Evolutionary conservation across 768 basidiomycete species (phyloP).

Genomic region (Boletus fagicola): DNA sequence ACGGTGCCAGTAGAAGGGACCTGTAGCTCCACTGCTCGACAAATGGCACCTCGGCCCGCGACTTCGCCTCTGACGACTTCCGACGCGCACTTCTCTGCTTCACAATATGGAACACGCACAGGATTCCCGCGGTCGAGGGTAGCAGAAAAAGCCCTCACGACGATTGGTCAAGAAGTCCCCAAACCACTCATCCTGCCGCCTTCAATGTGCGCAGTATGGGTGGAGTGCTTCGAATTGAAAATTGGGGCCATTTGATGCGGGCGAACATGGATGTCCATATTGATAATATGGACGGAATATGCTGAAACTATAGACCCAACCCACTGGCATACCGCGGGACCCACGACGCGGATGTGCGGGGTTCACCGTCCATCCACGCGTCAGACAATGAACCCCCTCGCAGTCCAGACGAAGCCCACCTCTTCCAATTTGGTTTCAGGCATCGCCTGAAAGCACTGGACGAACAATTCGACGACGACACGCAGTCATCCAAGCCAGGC

Average conservation of each 20-base stretch:
- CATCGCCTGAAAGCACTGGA: constrained; percentile 43
- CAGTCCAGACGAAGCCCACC: constrained; percentile 16
- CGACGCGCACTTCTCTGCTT: constrained; percentile 21
- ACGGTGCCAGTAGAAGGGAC: constrained; percentile 5
- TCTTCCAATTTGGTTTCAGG: constrained; percentile 45
- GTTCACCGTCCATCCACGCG: constrained; percentile 18
- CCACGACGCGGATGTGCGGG: neutral
- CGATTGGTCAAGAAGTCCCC: constrained; percentile 24
- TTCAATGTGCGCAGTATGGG: constrained; percentile 15
- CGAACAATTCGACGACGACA: constrained; percentile 25
- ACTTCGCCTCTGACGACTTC: constrained; percentile 14
- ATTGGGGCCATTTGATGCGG: constrained; percentile 25
- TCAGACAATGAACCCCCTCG: constrained; percentile 22
- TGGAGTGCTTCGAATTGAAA: constrained; percentile 33
- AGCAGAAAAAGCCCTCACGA: constrained; percentile 1
- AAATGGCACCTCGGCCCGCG: constrained; percentile 14
- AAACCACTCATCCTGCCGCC: constrained; percentile 4
- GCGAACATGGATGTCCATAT: constrained; percentile 13
- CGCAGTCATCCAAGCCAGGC: constrained; percentile 1
- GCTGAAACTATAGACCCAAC: constrained; percentile 9
- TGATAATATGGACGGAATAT: constrained; percentile 13
- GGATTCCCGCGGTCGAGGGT: constrained; percentile 32
- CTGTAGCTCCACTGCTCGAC: constrained; percentile 19
- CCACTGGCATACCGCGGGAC: constrained; percentile 21
- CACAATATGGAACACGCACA: constrained; percentile 30